Conservation (phyloP, 208 protist genomes). For the Porcisia hertigi region DNA sequence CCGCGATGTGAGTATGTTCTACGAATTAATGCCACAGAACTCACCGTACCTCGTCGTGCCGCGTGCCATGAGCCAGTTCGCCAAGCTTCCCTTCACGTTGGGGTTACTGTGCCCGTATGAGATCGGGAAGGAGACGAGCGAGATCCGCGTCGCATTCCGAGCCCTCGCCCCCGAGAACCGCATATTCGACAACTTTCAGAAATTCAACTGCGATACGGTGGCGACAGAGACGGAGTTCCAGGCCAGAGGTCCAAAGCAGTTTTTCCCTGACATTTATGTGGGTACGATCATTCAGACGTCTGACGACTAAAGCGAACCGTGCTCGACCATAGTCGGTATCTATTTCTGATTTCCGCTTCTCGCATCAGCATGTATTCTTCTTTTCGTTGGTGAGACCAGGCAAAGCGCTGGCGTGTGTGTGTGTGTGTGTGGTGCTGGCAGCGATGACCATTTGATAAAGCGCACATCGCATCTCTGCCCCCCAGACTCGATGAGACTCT, state of each 20-base stretch:
- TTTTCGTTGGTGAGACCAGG: no score
- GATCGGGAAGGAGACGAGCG: constrained; percentile 55
- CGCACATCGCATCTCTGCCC: neutral
- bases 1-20: constrained; percentile 81
- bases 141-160: constrained; percentile 62
- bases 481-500: neutral
- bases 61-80: constrained; percentile 55
- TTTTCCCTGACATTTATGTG: constrained; percentile 85
- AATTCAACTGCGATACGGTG: constrained; percentile 60
- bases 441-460: neutral
- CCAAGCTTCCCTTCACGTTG: constrained; percentile 61
- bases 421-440: neutral
- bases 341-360: neutral
- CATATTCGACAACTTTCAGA: constrained; percentile 76
- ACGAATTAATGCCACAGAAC: constrained; percentile 69
- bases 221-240: constrained; percentile 78
- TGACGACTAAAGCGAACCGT: constrained; percentile 31
- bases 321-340: neutral
- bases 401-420: no score
- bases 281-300: constrained; percentile 72
- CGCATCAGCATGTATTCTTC: neutral
- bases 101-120: constrained; percentile 58
- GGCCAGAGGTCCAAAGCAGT: constrained; percentile 58
- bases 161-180: constrained; percentile 58
- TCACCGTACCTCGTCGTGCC: constrained; percentile 84